Conservation (phyloP, 192 early-diverging fungal genomes). For the Phycomyces nitens region DNA sequence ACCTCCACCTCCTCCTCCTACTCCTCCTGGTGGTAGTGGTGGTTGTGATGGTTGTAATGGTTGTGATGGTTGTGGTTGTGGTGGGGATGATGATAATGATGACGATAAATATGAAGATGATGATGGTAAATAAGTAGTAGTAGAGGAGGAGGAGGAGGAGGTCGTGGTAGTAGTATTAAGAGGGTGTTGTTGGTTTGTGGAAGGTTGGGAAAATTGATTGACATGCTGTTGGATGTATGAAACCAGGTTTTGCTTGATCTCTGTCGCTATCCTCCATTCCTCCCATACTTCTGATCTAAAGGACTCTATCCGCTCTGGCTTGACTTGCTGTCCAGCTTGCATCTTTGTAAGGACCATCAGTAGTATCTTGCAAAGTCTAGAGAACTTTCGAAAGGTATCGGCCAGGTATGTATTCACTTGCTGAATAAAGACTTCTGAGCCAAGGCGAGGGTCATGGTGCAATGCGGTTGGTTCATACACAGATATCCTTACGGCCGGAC, state of each 20-base stretch:
- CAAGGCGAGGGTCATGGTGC: neutral
- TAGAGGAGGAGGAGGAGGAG: no score
- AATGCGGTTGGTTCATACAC: neutral
- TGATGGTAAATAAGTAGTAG: no score
- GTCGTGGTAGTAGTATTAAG: neutral
- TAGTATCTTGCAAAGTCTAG: conserved; percentile 23
- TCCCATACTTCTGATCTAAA: conserved; percentile 23
- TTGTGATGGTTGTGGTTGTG: no score
- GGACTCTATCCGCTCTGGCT: conserved; percentile 19
- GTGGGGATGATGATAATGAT: no score
- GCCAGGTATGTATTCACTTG: conserved; percentile 21
- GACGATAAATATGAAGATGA: no score
- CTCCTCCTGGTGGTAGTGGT: no score
- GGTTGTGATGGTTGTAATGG: no score
- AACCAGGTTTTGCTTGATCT: conserved; percentile 14
- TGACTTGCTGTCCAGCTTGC: conserved; percentile 2
- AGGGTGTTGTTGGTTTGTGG: neutral
- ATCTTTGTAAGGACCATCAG: conserved; percentile 22
- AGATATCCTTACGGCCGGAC: conserved; percentile 10
- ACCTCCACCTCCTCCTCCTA: no score
- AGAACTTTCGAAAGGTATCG: conserved; percentile 24
- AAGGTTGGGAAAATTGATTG: neutral
- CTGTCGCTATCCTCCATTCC: conserved; percentile 18
- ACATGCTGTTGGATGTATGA: conserved; percentile 10
- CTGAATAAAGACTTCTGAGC: conserved; percentile 3